Evolutionary conservation across 2,329 filamentous ascomycete species (phyloP).

Genomic region (Alternaria tenuissima): DNA sequence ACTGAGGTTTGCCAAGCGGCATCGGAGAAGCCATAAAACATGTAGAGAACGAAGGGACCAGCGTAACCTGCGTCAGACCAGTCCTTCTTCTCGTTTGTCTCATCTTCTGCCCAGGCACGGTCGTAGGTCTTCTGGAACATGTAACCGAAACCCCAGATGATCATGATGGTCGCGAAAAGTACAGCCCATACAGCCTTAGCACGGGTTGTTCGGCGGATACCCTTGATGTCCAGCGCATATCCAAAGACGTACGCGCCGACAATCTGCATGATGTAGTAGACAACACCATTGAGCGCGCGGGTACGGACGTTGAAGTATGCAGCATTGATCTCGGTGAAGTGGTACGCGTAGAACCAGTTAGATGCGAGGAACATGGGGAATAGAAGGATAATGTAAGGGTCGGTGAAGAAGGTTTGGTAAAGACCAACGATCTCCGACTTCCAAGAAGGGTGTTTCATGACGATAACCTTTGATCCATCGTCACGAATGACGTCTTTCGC

Average conservation of each 20-base stretch:
- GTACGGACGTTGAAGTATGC: conserved; percentile 78
- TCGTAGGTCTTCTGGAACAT: conserved; percentile 73
- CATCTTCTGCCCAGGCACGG: conserved; percentile 44
- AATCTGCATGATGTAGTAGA: conserved; percentile 85
- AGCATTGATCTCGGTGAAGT: conserved; percentile 77
- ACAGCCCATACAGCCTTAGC: conserved; percentile 70
- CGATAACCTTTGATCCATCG: conserved; percentile 80
- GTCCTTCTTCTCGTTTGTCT: conserved; percentile 60
- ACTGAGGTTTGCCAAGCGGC: conserved; percentile 88
- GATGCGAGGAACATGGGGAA: conserved; percentile 85
- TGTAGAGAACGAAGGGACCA: conserved; percentile 86
- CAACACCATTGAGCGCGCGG: conserved; percentile 75
- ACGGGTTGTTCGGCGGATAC: conserved; percentile 69
- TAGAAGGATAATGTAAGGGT: conserved; percentile 76
- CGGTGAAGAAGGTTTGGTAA: conserved; percentile 72
- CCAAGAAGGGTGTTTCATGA: conserved; percentile 93
- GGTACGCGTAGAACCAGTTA: conserved; percentile 83
- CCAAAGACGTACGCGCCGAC: conserved; percentile 78
- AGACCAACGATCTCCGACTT: conserved; percentile 79
- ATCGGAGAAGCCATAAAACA: conserved; percentile 90
- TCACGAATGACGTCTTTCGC: conserved; percentile 75
- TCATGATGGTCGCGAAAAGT: conserved; percentile 75
- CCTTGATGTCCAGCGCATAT: conserved; percentile 68
- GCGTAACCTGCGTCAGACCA: conserved; percentile 74
- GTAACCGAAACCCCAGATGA: conserved; percentile 84